Base-by-base conservation (phyloP, 148 eudicot species). In the Agrostemma githago region DNA sequence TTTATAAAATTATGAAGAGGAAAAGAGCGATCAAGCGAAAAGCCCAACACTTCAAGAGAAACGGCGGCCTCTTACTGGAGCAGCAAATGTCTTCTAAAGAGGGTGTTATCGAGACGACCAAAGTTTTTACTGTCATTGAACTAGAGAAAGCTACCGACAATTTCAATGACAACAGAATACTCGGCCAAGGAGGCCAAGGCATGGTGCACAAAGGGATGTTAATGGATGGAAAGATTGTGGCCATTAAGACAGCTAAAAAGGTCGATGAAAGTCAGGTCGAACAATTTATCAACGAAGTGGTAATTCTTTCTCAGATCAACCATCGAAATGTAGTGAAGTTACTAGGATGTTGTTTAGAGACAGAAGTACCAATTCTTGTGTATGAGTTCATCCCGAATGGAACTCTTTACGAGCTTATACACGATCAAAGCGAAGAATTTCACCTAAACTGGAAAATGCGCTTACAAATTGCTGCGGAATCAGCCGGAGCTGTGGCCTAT, bases 131-230 rank as follows among this genome's bases (percentile, higher is more conserved):
- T 5, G 51, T 46, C 9, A 46, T 0, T 46, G 51, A 46, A 2
- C 51, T 46, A 46, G 9, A 46, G 51, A 46, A 46, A 46, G 51
- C 51, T 5, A 46, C 34, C 34, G 34, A 26, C 34, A 26, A 26
- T 26, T 26, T 26, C 34, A 26, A 26, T 26, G 34, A 26, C 51
- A 46, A 46, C 9, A 46, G 51, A 46, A 46, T 62, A 62, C 72
- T 69, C 38, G 72, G 72, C 16, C 72, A 48, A 48, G 72, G 72
- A 41, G 72, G 72, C 34, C 72, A 69, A 4, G 72, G 72, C 14
- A 48, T 26, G 10, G 65, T 62, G 39, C 26, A 62, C 39, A 62
- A 62, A 21, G 65, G 65, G 10, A 62, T 62, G 72, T 48, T 69
- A 44, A 19, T 16, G 59, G 72, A 69, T 69, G 72, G 72, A 46